Evolutionary conservation across 2,329 filamentous ascomycete species (phyloP).

Genomic region (Fusarium guadeloupense): DNA sequence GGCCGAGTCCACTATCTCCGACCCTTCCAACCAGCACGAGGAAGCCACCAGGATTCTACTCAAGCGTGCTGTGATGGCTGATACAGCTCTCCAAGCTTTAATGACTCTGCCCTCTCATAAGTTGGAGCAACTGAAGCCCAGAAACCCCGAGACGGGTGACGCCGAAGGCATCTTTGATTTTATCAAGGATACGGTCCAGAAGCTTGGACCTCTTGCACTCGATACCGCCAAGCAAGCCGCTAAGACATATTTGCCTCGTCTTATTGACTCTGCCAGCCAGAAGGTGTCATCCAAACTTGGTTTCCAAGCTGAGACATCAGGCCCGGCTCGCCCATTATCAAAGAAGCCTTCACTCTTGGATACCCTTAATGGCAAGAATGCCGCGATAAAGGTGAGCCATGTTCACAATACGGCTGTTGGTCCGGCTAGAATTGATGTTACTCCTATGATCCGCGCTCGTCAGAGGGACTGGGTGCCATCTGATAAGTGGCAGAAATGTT

Average conservation of each 20-base stretch:
- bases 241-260: background rate
- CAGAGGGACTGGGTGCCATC: conserved; percentile 10
- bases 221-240: conserved; percentile 3
- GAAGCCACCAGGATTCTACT: conserved; percentile 15
- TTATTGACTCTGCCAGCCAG: background rate
- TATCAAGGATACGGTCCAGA: conserved; percentile 5
- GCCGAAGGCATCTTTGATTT: conserved; percentile 14
- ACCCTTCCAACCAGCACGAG: background rate
- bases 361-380: background rate
- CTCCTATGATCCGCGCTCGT: conserved; percentile 2
- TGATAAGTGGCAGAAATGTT: conserved; percentile 20
- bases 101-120: conserved; percentile 8
- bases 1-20: background rate
- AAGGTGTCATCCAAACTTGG: conserved; percentile 1
- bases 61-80: conserved; percentile 27
- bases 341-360: conserved; percentile 15
- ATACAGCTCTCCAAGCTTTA: conserved; percentile 25
- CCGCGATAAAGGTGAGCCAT: conserved; percentile 14
- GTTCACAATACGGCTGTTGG: background rate
- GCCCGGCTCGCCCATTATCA: background rate
- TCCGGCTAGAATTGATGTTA: conserved; percentile 4
- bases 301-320: background rate
- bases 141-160: background rate
- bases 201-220: conserved; percentile 5
- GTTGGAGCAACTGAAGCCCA: background rate